These are phyloP conservation scores for Colletotrichum destructivum DNA, from an alignment of 2,329 filamentous ascomycete genomes.

Conservation along the genomic window DNA sequence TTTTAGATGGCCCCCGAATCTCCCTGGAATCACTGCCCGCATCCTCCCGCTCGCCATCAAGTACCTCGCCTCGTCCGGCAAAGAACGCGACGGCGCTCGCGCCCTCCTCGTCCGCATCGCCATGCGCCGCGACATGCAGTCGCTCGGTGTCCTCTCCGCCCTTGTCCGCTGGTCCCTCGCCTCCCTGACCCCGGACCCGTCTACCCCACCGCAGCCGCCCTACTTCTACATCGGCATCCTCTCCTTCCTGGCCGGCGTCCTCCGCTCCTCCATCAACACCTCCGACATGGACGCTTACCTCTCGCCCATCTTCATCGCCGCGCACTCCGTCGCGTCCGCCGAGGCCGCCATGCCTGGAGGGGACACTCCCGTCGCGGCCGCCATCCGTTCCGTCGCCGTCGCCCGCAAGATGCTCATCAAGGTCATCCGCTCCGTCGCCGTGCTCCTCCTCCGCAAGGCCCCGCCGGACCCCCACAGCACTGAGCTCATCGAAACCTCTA, in stretches of 20 bases:
- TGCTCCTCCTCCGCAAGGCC: conserved; percentile 73
- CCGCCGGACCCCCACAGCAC: conserved; percentile 56
- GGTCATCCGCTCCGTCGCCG: conserved; percentile 81
- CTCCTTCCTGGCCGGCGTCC: conserved; percentile 83
- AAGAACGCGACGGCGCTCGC: conserved; percentile 91
- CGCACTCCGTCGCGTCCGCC: conserved; percentile 70
- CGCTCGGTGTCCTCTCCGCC: conserved; percentile 76
- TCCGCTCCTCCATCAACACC: conserved; percentile 78
- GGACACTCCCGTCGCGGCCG: conserved; percentile 63
- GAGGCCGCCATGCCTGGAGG: conserved; percentile 47
- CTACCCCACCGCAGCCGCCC: conserved; percentile 62
- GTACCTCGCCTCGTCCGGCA: conserved; percentile 83
- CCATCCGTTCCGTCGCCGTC: conserved; percentile 80
- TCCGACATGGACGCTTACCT: conserved; percentile 81
- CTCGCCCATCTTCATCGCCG: conserved; percentile 74
- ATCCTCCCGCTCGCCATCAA: conserved; percentile 79
- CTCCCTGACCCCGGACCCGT: conserved; percentile 66
- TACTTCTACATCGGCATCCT: conserved; percentile 86
- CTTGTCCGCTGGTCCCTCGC: conserved; percentile 81
- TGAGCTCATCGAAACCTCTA: conserved; percentile 81
- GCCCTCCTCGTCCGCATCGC: conserved; percentile 84
- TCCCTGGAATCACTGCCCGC: conserved; percentile 80
- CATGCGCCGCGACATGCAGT: conserved; percentile 91
- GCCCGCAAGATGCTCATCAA: conserved; percentile 89
- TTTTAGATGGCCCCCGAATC: conserved; percentile 68